Base-by-base conservation (phyloP, 345 rosid genomes). In the Arabidopsis thaliana region DNA sequence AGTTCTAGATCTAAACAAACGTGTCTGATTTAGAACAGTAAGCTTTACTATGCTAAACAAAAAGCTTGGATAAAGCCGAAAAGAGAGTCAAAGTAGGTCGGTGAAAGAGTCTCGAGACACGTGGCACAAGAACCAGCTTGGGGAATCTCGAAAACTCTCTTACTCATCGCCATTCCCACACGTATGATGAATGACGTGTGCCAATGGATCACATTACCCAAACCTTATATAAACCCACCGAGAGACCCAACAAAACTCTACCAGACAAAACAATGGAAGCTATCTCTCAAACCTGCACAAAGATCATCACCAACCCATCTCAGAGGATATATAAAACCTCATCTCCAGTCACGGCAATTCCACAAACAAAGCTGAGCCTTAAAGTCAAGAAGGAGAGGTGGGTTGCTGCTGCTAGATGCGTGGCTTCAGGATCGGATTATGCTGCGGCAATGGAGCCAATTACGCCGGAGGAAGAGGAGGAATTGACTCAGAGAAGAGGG, bases 391-490 rank as follows among this genome's bases (percentile, higher is more conserved):
- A 66, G 65, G 32, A 59, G n/a, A 72, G 30, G 41, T 33, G 62
- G 11, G 14, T n/a, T 37, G 46, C 24, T 2, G 40, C 20, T n/a
- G 30, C 59, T 9, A 42, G 81, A 52, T 85, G 87, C 25, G 79
- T 74, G 55, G 80, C 77, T 42, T 68, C 78, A 2, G 52, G 83
- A 0, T 38, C 76, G 0, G 52, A 67, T 2, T 56, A 64, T 72
- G 80, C 65, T 6, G 77, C 66, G 0, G 78, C 73, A 14, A 14
- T 74, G 61, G 84, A 79, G 50, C 81, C 68, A 42, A 79, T 78
- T 33, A 76, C 67, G 7, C 71, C 67, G 1, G 84, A 78, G 68
- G 83, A 65, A 50, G 79, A 69, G 59, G 85, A 84, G 58, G 88
- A 78, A 4, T 76, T 85, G 85, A 75, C 83, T 74, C 71, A 78